Percentiles rank a stretch among this genome's conserved stretches.
phyloP scores from a whole-genome alignment of 2,329 filamentous ascomycete species.

The Capronia americana region DNA sequence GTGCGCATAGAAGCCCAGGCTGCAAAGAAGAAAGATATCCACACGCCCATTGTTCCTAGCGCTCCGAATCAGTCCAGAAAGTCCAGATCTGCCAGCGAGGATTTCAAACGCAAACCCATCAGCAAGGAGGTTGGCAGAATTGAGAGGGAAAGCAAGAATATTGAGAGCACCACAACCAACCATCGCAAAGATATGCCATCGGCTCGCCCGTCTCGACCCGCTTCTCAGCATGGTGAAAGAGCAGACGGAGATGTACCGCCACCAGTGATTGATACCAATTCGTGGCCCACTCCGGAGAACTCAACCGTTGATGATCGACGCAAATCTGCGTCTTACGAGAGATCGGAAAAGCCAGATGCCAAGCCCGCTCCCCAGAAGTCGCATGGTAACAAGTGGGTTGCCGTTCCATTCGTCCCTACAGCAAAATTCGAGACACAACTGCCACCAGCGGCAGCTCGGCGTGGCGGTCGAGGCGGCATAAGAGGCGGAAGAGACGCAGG shows the following conservation, averaged over 20 bases:
- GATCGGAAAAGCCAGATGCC: constrained; percentile 60
- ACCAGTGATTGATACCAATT: constrained; percentile 74
- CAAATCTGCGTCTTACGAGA: constrained; percentile 65
- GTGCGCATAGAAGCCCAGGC: constrained; percentile 73
- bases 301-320: constrained; percentile 78
- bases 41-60: constrained; percentile 38
- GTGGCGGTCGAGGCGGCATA: constrained; percentile 60
- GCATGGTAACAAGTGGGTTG: constrained; percentile 81
- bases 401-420: constrained; percentile 79
- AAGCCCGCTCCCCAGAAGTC: constrained; percentile 64
- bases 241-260: constrained; percentile 57
- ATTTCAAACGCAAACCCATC: constrained; percentile 31
- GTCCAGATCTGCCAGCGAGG: constrained; percentile 46
- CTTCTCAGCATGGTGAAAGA: constrained; percentile 42
- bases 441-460: constrained; percentile 53
- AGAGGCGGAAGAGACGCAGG: constrained; percentile 58
- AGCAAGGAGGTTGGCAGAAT: constrained; percentile 24
- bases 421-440: constrained; percentile 87
- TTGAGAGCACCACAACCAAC: constrained; percentile 16
- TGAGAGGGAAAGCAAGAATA: constrained; percentile 27
- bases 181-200: constrained; percentile 29
- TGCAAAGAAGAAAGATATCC: constrained; percentile 54
- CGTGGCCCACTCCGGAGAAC: constrained; percentile 90
- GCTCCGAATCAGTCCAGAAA: constrained; percentile 37
- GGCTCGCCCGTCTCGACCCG: constrained; percentile 40